Percentiles rank a stretch among this genome's conserved stretches.
Conservation (phyloP, 116 monocot species). For the Zostera marina region DNA sequence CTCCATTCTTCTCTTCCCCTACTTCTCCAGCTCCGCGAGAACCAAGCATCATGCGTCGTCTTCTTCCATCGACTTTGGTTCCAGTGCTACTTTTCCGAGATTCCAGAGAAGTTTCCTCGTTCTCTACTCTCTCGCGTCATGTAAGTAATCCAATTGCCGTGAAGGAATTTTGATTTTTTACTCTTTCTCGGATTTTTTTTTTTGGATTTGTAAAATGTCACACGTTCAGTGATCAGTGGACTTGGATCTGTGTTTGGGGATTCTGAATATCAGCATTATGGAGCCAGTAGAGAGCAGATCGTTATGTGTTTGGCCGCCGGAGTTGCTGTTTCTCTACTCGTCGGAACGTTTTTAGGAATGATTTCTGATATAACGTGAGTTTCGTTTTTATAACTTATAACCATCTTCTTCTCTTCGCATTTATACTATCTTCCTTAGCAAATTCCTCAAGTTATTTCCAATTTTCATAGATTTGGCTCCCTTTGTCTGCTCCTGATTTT, state of each 20-base stretch:
- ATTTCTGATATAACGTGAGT: constrained; percentile 69
- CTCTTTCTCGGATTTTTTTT: not conserved
- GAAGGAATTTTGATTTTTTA: not conserved
- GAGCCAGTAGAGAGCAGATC: constrained; percentile 42
- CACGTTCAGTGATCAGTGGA: constrained; percentile 44
- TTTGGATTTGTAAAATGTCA: not conserved
- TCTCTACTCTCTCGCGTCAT: constrained; percentile 59
- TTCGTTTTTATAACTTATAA: too few relatives aligned
- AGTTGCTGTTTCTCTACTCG: constrained; percentile 29
- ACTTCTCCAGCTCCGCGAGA: constrained; percentile 19
- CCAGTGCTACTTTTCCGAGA: constrained; percentile 33
- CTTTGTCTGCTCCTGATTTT: not conserved
- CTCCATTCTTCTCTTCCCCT: constrained; percentile 35
- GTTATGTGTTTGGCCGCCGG: constrained; percentile 29
- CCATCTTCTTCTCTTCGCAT: too few relatives aligned
- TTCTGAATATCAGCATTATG: constrained; percentile 30
- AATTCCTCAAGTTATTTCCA: not conserved
- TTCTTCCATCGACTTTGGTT: constrained; percentile 27
- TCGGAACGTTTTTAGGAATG: constrained; percentile 58
- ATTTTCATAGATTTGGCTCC: not conserved
- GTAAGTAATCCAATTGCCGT: constrained; percentile 10
- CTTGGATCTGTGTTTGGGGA: constrained; percentile 56
- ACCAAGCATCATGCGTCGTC: not conserved
- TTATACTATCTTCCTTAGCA: too few relatives aligned
- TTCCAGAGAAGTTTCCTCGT: constrained; percentile 73